Percentiles rank a stretch among this genome's conserved stretches.
phyloP scores from a whole-genome alignment of 306 rosid species.

The cucumber (Cucumis sativus) region DNA sequence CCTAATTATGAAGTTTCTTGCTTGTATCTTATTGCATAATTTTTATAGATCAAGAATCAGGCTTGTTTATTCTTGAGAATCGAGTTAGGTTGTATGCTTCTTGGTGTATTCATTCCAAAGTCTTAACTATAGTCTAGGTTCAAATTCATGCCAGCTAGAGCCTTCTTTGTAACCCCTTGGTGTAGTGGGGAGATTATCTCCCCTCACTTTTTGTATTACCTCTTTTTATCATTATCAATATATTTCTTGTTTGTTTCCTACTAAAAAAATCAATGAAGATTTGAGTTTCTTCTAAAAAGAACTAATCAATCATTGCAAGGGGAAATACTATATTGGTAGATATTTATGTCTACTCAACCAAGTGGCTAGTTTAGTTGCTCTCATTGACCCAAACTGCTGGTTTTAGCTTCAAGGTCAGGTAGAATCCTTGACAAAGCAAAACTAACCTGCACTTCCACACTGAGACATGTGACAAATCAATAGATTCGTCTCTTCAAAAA shows the following conservation, averaged over 20 bases:
- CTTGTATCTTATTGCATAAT: neutral
- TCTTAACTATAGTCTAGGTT: neutral
- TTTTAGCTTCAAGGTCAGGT: neutral
- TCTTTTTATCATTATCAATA: neutral
- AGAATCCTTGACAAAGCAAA: neutral
- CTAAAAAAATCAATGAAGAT: neutral
- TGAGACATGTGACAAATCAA: neutral
- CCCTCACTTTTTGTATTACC: neutral
- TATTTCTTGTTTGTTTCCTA: neutral
- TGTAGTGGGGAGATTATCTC: neutral
- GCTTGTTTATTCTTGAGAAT: neutral
- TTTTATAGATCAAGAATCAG: neutral
- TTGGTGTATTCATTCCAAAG: neutral
- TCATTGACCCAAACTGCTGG: neutral
- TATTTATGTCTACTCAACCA: neutral
- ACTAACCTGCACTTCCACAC: neutral
- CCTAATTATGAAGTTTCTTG: neutral
- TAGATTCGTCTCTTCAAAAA: neutral
- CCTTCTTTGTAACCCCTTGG: neutral
- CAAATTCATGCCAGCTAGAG: neutral
- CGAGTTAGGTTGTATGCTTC: neutral
- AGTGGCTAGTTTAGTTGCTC: neutral
- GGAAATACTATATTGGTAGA: neutral
- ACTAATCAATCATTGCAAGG: neutral
- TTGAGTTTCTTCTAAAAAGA: neutral